Base-by-base conservation (phyloP, 2,329 filamentous ascomycete genomes). In the Geosmithia putterillii region DNA sequence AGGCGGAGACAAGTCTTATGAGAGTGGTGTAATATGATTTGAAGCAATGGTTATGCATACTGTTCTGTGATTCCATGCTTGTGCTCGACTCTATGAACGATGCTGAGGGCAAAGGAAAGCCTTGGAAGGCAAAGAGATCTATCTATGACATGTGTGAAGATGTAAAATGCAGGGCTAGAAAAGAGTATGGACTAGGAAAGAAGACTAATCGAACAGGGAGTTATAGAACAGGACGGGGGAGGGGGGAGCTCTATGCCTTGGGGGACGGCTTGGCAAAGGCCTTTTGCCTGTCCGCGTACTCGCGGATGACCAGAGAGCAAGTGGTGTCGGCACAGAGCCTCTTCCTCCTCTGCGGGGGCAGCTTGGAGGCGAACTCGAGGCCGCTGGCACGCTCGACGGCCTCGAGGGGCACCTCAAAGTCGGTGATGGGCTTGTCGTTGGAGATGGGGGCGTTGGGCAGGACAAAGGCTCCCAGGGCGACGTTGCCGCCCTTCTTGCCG, bases 371-470 rank as follows among this genome's bases (percentile, higher is more conserved):
- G 64, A 98, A 98, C 59, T 95, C 88, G 54, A 98, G 67, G 4
- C 92, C 92, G 51, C 84, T 89, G 2, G 92, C 90, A 49, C 88
- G 75, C 74, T 98, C 92, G 32, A 98, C 80, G 9, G 82, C 84
- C 70, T 96, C 90, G 34, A 98, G 60, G 1, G 92, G 90, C 21
- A 96, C 92, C 70, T 96, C 90, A 56, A 98, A 98, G 58, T 95
- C 88, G 42, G 76, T 71, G 52, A 98, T 70, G 41, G 85, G 86
- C 69, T 92, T 95, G 47, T 79, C 73, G 62, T 95, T 98, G 34
- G 83, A 71, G 53, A 98, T 98, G 17, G 67, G 72, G 2, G 87
- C 88, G 61, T 98, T 98, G 15, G 92, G 92, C 54, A 98, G 71
- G 43, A 98, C 90, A 57, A 98, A 98, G 7, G 92, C 92, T 39